A percentile compares a stretch with the other conserved stretches of the same genome.
Conservation (phyloP, 441 rosid species). For the Pelargonium fulgidum region DNA sequence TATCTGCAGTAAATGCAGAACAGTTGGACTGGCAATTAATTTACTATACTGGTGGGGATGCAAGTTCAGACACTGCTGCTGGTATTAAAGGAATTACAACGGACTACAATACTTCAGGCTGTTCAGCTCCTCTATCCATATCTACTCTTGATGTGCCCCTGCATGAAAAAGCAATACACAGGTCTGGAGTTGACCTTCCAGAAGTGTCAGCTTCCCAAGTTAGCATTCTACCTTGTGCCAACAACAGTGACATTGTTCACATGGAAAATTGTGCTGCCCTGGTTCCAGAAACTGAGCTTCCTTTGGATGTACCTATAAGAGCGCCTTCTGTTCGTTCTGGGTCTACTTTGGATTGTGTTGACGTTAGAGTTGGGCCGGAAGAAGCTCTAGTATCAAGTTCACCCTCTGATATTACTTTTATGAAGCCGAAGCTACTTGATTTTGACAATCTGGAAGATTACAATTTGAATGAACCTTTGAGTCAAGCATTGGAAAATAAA, state of each 20-base stretch:
- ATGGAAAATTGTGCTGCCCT: slow-evolving; percentile 17
- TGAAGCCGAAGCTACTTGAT: slow-evolving; percentile 43
- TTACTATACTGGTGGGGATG: slow-evolving; percentile 16
- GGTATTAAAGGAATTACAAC: slow-evolving; percentile 9
- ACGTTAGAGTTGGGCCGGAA: slow-evolving; percentile 23
- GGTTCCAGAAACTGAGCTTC: slow-evolving; percentile 14
- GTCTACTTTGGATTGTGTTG: slow-evolving; percentile 22
- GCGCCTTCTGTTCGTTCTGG: slow-evolving; percentile 27
- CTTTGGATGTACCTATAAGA: slow-evolving; percentile 14
- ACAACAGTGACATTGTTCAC: slow-evolving; percentile 17
- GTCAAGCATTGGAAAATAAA: slow-evolving; percentile 23
- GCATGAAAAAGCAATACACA: slow-evolving; percentile 20
- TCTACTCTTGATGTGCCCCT: slow-evolving; percentile 15
- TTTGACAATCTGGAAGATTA: slow-evolving; percentile 38
- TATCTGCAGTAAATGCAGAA: not conserved
- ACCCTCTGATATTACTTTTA: slow-evolving; percentile 23
- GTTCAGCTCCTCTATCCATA: slow-evolving; percentile 11
- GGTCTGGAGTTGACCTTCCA: slow-evolving; percentile 24
- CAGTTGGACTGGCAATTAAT: not conserved
- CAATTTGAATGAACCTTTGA: slow-evolving; percentile 26
- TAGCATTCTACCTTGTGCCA: slow-evolving; percentile 20
- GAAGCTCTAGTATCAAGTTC: slow-evolving; percentile 27
- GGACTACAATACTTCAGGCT: slow-evolving; percentile 8
- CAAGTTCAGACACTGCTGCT: slow-evolving; percentile 14
- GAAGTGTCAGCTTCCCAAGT: slow-evolving; percentile 17